A percentile compares a stretch with the other conserved stretches of the same genome.
phyloP scores from a whole-genome alignment of 176 grass and related monocot genomes.

The Cymbopogon citratus region DNA sequence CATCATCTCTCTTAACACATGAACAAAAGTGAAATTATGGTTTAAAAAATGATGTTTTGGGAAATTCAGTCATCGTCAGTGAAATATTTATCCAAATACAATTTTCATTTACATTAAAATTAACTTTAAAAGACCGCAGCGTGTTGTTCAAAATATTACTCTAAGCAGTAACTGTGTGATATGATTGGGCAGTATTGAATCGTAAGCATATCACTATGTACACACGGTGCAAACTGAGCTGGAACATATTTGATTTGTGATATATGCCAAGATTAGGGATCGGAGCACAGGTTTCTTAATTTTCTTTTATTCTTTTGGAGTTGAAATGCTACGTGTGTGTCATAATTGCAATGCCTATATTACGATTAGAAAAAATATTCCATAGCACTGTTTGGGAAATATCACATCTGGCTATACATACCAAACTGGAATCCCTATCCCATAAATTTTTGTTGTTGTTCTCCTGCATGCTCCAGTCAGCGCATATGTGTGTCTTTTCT shows the following conservation, averaged over 20 bases:
- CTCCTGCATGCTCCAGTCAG: neutral
- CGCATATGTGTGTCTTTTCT: neutral
- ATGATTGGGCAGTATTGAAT: neutral
- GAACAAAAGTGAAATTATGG: too few species aligned
- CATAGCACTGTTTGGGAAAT: neutral
- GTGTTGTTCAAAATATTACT: neutral
- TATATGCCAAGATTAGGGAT: neutral
- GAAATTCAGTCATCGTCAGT: neutral
- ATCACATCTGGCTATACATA: neutral
- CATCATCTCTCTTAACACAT: too few species aligned
- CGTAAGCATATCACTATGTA: neutral
- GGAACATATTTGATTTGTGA: too few species aligned
- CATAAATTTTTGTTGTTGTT: neutral
- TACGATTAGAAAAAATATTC: neutral
- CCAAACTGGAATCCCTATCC: too few species aligned
- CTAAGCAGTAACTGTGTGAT: neutral
- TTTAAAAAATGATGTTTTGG: neutral
- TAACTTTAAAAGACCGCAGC: neutral
- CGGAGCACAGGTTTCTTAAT: too few species aligned
- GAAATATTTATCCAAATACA: neutral
- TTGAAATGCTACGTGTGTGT: neutral
- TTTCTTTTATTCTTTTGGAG: neutral
- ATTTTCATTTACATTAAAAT: neutral
- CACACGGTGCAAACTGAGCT: neutral
- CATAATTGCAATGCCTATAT: neutral